Conservation (phyloP, 2,329 filamentous ascomycete species). For the Sclerotinia spermophila region DNA sequence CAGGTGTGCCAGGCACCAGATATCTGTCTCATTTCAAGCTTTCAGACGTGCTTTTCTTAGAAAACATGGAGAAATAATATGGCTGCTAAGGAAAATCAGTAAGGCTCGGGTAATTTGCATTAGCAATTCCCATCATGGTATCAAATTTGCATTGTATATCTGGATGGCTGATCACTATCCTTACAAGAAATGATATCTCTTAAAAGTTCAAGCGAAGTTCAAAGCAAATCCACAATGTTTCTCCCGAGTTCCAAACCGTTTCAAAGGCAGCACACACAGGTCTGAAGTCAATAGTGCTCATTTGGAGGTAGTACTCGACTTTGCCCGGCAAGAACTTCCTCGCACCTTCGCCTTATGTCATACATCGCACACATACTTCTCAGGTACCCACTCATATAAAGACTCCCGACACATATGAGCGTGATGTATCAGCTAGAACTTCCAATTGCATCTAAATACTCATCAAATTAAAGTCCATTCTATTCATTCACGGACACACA, state of each 20-base stretch:
- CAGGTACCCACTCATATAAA: not conserved
- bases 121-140: not conserved
- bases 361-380: not conserved
- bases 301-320: not conserved
- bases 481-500: conserved; percentile 60
- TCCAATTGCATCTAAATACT: not conserved
- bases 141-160: not conserved
- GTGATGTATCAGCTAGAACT: not conserved
- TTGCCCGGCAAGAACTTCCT: not conserved
- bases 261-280: not conserved
- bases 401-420: not conserved
- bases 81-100: not conserved
- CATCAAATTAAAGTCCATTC: not conserved
- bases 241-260: not conserved
- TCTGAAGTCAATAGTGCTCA: not conserved
- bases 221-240: not conserved
- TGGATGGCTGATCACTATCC: not conserved
- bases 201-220: not conserved
- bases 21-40: not conserved
- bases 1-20: too few species aligned
- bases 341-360: not conserved
- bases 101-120: not conserved
- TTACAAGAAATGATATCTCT: not conserved
- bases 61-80: not conserved
- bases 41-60: not conserved